These are phyloP conservation scores for Wickerhamomyces subpelliculosus DNA, from an alignment of 805 yeast species.

Conservation along the genomic window DNA sequence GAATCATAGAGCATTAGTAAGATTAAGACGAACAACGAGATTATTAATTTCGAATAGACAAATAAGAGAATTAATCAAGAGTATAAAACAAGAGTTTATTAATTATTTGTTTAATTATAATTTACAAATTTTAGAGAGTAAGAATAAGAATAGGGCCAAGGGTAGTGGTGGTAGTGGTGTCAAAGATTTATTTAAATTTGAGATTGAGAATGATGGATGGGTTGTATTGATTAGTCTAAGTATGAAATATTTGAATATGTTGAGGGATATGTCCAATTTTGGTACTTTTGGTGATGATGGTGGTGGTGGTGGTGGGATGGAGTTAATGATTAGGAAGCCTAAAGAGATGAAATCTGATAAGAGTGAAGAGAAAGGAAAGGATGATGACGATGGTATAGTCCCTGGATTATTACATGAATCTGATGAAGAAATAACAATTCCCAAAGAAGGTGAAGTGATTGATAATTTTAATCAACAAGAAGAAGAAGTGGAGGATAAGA, in stretches of 20 bases:
- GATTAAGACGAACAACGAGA: constrained; percentile 8
- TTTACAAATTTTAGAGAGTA: too few species aligned
- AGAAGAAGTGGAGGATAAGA: constrained; percentile 6
- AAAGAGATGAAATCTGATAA: not conserved
- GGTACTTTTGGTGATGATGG: too few species aligned
- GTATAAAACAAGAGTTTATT: constrained; percentile 9
- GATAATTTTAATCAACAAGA: not conserved
- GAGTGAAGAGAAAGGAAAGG: not conserved
- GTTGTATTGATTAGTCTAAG: constrained; percentile 7
- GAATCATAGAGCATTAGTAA: constrained; percentile 12
- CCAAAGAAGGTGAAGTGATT: constrained; percentile 12
- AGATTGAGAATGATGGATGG: constrained; percentile 13
- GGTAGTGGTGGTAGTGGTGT: not conserved
- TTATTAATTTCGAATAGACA: constrained; percentile 17
- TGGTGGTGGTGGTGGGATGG: not conserved
- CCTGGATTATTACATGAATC: constrained; percentile 3
- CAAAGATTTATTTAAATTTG: constrained; percentile 6
- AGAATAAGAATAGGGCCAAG: too few species aligned
- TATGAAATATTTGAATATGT: constrained; percentile 4
- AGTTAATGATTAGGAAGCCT: not conserved
- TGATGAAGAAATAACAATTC: constrained; percentile 5
- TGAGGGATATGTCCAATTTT: too few species aligned
- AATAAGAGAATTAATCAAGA: constrained; percentile 7
- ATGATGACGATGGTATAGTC: constrained; percentile 6
- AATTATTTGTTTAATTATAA: constrained; percentile 7